Base-by-base conservation (phyloP, 129 eudicot species). In the Escallonia herrerae region DNA sequence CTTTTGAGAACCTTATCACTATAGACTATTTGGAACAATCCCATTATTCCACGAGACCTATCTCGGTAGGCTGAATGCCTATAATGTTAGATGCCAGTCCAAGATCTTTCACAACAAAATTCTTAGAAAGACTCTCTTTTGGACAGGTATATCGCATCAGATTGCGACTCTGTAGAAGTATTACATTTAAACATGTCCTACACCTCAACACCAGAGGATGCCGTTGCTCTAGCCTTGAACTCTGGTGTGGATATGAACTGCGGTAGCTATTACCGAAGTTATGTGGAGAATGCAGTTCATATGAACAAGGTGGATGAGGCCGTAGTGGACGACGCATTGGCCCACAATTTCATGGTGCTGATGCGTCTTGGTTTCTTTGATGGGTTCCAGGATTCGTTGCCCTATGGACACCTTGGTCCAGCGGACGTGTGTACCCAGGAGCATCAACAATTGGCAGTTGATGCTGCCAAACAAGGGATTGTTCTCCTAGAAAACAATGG, bases 351-450 rank as follows among this genome's bases (percentile, higher is more conserved):
- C 8, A 80, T 77, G 2, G 81, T 83, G 2, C 52, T 80, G 63
- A 87, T 83, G 95, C 75, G 95, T 46, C 81, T 87, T 43, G 95
- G 90, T 9, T 83, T 87, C 68, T 87, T 87, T 9, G 81, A 87
- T 74, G 95, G 95, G 3, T 73, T 78, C 60, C 95, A 90, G 10
- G 33, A 22, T 22, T 22, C 33, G 33, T 22, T 22, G 33, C 57
- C 63, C 3, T 87, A 87, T 50, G 95, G 95, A 0, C 40, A 62
- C 33, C 77, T 87, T 3, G 87, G 90, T 2, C 82, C 84, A 3
- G 71, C 73, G 49, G 95, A 87, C 15, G 85, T 87, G 0, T 87
- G 95, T 79, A 83, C 87, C 22, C 41, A 76, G 0, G 75, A 13
- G 4, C 61, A 83, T 71, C 85, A 76, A 13, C 87, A 77, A 8